Base-by-base conservation (phyloP, 225 moss, liverwort and hornwort species). In the Takakia lepidozioides region DNA sequence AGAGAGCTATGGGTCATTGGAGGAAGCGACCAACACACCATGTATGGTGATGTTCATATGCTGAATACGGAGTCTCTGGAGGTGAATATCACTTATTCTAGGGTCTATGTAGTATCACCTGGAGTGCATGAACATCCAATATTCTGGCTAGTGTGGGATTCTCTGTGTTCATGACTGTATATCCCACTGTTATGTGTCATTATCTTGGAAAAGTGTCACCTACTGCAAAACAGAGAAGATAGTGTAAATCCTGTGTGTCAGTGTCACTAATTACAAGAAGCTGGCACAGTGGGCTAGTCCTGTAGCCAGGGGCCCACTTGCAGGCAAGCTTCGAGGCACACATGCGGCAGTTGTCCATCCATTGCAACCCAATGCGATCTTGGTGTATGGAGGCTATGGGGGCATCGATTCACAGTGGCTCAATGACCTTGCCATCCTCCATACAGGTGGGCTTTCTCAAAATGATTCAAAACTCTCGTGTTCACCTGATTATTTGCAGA, bases 271-370 rank as follows among this genome's bases (percentile, higher is more conserved):
- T n/a, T n/a, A n/a, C n/a, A n/a, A n/a, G n/a, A n/a, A n/a, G n/a
- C n/a, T n/a, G n/a, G n/a, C 8, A 69, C 72, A 82, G 82, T 93
- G 93, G 93, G 71, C 60, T 35, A 62, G 58, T 60, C 69, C 61
- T 8, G 42, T 48, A 29, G 75, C 61, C 3, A 66, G 56, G 45
- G 93, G 93, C 29, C 20, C 57, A 7, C 64, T 88, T 15, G 75
- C 83, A 51, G 80, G 68, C 28, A 85, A 70, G 65, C 52, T 74
- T 41, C 54, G 85, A 34, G 93, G 85, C 21, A 85, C 93, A 40
- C 93, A 93, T 69, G 81, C 88, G 21, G 83, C 88, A 6, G 63
- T 88, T 51, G 56, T 69, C 46, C 93, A 93, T 48, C 93, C 93
- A 0, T 39, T 86, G 58, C 62, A 69, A 30, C 44, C 59, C 11